A percentile compares a stretch with the other conserved stretches of the same genome.
phyloP scores from a whole-genome alignment of 2,329 filamentous ascomycete species.

The Cladosporium colombiae region DNA sequence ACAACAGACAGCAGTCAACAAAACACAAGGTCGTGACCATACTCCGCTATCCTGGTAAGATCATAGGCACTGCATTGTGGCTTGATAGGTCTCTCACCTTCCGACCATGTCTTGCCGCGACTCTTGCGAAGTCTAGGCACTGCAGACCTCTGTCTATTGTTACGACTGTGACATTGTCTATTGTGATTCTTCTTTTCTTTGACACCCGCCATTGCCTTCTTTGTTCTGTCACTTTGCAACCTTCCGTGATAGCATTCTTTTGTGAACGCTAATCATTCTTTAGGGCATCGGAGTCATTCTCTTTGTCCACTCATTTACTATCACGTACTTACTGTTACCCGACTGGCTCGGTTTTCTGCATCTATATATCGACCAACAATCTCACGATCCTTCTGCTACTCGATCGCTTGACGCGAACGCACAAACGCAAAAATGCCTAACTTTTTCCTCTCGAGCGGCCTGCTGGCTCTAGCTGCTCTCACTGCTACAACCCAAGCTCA shows the following conservation, averaged over 20 bases:
- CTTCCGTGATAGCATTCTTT: constrained; percentile 13
- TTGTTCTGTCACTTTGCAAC: not conserved
- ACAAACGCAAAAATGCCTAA: not conserved
- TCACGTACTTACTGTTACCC: not conserved
- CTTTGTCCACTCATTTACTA: constrained; percentile 1
- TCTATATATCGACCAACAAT: not conserved
- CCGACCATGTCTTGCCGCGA: not conserved
- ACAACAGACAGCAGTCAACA: not conserved
- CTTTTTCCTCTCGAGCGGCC: constrained; percentile 6
- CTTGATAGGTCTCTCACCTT: not conserved
- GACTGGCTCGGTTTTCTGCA: not conserved
- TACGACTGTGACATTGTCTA: constrained; percentile 6
- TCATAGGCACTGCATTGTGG: not conserved
- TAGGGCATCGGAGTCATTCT: not conserved
- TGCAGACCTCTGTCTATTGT: constrained; percentile 1
- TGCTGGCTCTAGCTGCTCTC: constrained; percentile 19
- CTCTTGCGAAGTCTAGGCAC: not conserved
- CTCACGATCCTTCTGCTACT: not conserved
- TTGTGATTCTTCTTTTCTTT: constrained; percentile 5
- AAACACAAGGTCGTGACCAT: not conserved
- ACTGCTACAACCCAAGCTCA: constrained; percentile 20
- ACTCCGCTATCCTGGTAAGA: not conserved
- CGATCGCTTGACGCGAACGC: constrained; percentile 18
- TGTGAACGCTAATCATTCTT: constrained; percentile 4
- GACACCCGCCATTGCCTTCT: not conserved